A percentile compares a stretch with the other conserved stretches of the same genome.
These are phyloP conservation scores for Malus hybrid DNA, from an alignment of 331 rosid species.

Conservation along the genomic window DNA sequence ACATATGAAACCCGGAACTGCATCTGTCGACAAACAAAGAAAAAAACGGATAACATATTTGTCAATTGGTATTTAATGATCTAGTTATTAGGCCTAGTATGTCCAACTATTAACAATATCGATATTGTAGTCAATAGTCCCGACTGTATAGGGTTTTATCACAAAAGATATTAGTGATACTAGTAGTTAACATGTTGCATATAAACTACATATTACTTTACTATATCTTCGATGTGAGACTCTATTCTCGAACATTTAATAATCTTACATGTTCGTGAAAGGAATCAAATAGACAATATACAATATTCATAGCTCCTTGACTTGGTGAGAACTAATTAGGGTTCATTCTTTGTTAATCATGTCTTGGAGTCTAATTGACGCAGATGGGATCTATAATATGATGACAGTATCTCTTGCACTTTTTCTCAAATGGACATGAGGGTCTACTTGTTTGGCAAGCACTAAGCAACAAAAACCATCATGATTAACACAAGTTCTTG, in stretches of 20 bases:
- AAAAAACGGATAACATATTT: neutral
- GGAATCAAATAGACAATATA: neutral
- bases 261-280: neutral
- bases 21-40: neutral
- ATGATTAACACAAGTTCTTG: neutral
- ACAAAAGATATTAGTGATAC: too few species aligned
- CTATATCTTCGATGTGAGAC: too few species aligned
- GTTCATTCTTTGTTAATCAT: neutral
- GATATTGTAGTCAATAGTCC: too few species aligned
- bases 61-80: neutral
- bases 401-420: neutral
- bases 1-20: neutral
- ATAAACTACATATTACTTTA: too few species aligned
- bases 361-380: neutral
- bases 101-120: too few species aligned
- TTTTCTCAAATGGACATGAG: neutral
- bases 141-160: too few species aligned
- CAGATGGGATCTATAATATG: neutral
- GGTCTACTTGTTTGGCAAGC: neutral
- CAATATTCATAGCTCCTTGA: neutral
- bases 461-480: neutral
- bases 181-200: too few species aligned
- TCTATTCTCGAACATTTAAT: neutral
- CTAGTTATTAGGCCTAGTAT: neutral
- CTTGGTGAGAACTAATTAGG: neutral